Evolutionary conservation across 2,329 filamentous ascomycete species (phyloP), one percentile per base, ranked within the genome.

Genomic region (Fusarium globosum): DNA sequence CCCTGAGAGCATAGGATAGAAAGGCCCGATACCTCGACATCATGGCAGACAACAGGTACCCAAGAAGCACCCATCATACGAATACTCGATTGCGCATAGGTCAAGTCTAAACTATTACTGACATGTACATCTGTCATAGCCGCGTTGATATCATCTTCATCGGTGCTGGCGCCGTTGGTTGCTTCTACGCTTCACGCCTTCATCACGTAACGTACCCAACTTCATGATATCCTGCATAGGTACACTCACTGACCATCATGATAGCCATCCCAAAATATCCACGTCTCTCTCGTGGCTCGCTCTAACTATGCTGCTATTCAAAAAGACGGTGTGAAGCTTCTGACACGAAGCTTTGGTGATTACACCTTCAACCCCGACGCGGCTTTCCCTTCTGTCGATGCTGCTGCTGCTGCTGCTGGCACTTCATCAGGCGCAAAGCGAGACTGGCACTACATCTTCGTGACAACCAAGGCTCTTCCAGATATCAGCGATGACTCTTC

Each of bases 141-240:
- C 77, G 77, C 52, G 83, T 87, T 33, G 86, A 91, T 72, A 84
- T 93, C 63, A 86, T 93, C 64, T 91, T 93, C 74, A 88, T 93
- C 66, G 91, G 92, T 78, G 91, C 91, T 28, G 92, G 91, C 73
- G 91, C 92, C 69, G 90, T 94, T 46, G 92, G 92, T 62, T 92
- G 90, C 62, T 93, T 93, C 83, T 93, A 93, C 77, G 91, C 90
- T 52, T 92, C 91, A 12, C 86, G 92, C 28, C 85, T 93, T 21
- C 90, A 92, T 74, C 85, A 88, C 74, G 88, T 89, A 82, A 77
- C 80, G 75, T 48, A 35, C 33, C 52, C 59, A 45, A 30, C n/a
- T 39, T 45, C 46, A 59, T 41, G 52, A 52, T 51, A 71, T 26
- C 56, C 48, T 60, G 55, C 39, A 36, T 28, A n/a, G 26, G 20